These are phyloP conservation scores for Hyaloperonospora brassicae DNA, from an alignment of 352 stramenopile genomes.

Conservation along the genomic window DNA sequence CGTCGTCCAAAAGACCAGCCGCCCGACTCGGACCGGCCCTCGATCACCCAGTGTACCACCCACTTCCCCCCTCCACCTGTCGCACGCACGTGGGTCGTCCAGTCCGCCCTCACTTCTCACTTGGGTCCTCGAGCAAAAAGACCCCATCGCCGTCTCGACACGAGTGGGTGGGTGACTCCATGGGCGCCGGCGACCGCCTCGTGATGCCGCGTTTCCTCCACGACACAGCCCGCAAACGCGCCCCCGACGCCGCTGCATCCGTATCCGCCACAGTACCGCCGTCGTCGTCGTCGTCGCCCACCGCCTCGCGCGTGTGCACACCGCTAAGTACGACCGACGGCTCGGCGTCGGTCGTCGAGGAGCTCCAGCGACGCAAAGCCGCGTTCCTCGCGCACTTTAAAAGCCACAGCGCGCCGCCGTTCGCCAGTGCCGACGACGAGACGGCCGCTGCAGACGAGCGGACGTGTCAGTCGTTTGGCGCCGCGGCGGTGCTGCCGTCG, in stretches of 20 bases:
- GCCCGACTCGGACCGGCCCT: too few species aligned
- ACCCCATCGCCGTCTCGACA: neutral
- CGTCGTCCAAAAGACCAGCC: too few species aligned
- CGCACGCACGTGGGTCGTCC: too few species aligned
- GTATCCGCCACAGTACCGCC: conserved; percentile 7
- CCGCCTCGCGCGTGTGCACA: too few species aligned
- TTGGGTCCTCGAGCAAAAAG: neutral
- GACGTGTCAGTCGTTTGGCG: conserved; percentile 18
- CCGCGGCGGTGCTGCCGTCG: conserved; percentile 4
- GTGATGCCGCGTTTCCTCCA: conserved; percentile 30
- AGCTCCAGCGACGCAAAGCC: conserved; percentile 39
- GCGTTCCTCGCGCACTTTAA: conserved; percentile 46
- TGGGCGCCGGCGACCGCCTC: conserved; percentile 22
- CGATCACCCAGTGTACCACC: too few species aligned
- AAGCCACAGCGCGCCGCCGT: conserved; percentile 13
- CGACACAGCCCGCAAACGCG: conserved; percentile 14
- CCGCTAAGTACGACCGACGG: conserved; percentile 16
- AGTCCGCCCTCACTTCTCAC: neutral
- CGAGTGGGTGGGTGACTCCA: conserved; percentile 1
- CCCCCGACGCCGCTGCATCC: conserved; percentile 9
- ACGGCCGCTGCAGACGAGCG: conserved; percentile 9
- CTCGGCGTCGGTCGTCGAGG: conserved; percentile 28
- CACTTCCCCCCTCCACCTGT: too few species aligned
- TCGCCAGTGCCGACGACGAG: neutral
- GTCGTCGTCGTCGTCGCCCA: conserved; percentile 7